Conservation (phyloP, 1,284 basidiomycete species). For the Boletus semigastroideus region DNA sequence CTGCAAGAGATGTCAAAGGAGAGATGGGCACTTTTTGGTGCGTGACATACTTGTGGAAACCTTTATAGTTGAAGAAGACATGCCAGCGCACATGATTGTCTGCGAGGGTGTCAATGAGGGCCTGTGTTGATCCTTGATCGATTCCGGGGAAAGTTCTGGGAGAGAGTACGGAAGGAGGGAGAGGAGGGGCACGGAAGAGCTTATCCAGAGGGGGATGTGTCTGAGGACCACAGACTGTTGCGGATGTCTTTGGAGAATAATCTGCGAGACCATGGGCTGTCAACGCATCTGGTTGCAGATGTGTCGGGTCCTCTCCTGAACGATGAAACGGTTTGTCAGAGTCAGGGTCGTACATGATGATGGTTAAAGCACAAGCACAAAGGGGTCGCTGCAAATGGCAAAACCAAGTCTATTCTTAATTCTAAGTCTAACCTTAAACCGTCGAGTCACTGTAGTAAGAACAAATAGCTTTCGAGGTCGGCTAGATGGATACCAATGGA, state of each 20-base stretch:
- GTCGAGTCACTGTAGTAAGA: no score
- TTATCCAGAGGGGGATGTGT: slow-evolving; percentile 18
- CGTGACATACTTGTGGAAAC: slow-evolving; percentile 55
- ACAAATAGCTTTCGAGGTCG: no score
- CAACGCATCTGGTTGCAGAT: slow-evolving; percentile 16
- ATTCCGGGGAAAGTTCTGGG: slow-evolving; percentile 47
- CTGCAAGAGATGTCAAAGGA: slow-evolving; percentile 26
- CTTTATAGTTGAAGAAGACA: slow-evolving; percentile 58
- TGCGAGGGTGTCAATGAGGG: slow-evolving; percentile 46
- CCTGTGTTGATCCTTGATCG: slow-evolving; percentile 45
- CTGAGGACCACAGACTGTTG: slow-evolving; percentile 3
- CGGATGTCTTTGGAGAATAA: slow-evolving; percentile 17
- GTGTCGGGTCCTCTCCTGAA: slow-evolving; percentile 16
- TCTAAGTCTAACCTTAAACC: no score
- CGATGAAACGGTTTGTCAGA: slow-evolving; percentile 16
- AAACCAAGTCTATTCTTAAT: no score
- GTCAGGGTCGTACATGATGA: slow-evolving; percentile 3
- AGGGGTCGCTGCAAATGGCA: no score
- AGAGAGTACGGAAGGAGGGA: slow-evolving; percentile 33
- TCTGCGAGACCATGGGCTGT: slow-evolving; percentile 16
- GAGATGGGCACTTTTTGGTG: background rate
- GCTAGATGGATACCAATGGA: background rate
- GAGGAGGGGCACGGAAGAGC: slow-evolving; percentile 41
- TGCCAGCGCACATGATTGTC: slow-evolving; percentile 61
- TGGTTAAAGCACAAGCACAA: no score